These are phyloP conservation scores for Torulaspora gathmanii DNA, from an alignment of 805 yeast species.

Conservation along the genomic window DNA sequence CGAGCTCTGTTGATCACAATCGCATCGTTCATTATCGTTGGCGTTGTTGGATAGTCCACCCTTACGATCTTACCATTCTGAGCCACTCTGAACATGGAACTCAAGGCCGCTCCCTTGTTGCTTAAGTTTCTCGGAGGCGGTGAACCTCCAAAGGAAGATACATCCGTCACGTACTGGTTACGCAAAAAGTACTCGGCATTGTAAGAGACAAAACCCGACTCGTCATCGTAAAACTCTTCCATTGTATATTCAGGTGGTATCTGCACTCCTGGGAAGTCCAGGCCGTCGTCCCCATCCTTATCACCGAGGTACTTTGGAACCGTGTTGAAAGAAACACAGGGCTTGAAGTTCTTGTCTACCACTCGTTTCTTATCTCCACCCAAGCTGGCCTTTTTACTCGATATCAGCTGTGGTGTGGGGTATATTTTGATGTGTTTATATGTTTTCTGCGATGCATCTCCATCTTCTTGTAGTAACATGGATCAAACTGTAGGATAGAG, in stretches of 20 bases:
- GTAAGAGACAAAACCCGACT: conserved; percentile 18
- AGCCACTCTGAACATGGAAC: conserved; percentile 24
- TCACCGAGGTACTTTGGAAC: conserved; percentile 29
- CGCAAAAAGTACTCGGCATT: conserved; percentile 14
- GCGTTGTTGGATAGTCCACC: conserved; percentile 36
- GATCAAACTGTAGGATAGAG: background rate
- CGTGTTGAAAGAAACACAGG: conserved; percentile 35
- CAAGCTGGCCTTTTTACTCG: background rate
- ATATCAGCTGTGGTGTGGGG: conserved; percentile 1
- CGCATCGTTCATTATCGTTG: conserved; percentile 31
- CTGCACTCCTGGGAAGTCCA: conserved; percentile 29
- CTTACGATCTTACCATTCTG: conserved; percentile 33
- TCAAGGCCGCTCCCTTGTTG: conserved; percentile 5
- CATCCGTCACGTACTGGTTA: conserved; percentile 15
- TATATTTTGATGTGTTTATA: conserved; percentile 17
- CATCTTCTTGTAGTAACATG: conserved; percentile 11
- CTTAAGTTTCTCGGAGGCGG: conserved; percentile 10
- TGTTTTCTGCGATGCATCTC: conserved; percentile 15
- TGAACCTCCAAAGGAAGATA: conserved; percentile 10
- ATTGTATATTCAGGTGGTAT: conserved; percentile 28
- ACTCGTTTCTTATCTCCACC: background rate
- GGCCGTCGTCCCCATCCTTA: conserved; percentile 18
- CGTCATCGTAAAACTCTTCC: conserved; percentile 36
- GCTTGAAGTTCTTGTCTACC: conserved; percentile 12
- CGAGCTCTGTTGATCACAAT: conserved; percentile 29